Conservation (phyloP, 2,329 filamentous ascomycete genomes). For the Fusarium liriodendri region DNA sequence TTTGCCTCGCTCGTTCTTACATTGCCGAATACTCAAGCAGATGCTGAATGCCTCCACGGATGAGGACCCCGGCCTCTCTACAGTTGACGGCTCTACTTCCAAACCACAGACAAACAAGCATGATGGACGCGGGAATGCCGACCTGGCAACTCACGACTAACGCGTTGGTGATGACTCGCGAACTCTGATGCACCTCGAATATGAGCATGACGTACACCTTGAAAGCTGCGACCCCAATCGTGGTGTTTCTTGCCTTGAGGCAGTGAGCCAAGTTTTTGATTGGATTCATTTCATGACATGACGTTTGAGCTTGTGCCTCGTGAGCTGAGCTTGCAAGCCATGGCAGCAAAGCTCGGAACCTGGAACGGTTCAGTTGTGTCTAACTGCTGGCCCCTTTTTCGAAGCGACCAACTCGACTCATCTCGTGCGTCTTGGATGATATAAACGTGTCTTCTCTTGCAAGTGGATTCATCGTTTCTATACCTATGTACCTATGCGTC, state of each 20-base stretch:
- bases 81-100: slow-evolving; percentile 15
- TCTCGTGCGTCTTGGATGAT: slow-evolving; percentile 36
- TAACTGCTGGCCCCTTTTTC: slow-evolving; percentile 5
- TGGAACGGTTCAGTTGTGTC: slow-evolving; percentile 21
- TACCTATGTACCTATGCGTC: slow-evolving; percentile 25
- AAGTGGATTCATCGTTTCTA: slow-evolving; percentile 37
- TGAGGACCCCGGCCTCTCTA: slow-evolving; percentile 11
- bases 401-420: slow-evolving; percentile 13
- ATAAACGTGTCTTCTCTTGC: slow-evolving; percentile 30
- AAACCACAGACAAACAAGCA: slow-evolving; percentile 14
- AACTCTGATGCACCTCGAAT: slow-evolving; percentile 40
- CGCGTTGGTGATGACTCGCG: slow-evolving; percentile 42
- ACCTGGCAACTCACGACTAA: slow-evolving; percentile 42
- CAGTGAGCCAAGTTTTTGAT: slow-evolving; percentile 33
- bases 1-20: slow-evolving; percentile 26
- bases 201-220: slow-evolving; percentile 42
- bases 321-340: slow-evolving; percentile 9
- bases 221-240: slow-evolving; percentile 34
- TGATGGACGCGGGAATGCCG: slow-evolving; percentile 22
- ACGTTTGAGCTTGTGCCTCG: slow-evolving; percentile 4
- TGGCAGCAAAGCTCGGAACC: slow-evolving; percentile 1
- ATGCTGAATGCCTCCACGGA: slow-evolving; percentile 33
- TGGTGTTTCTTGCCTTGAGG: slow-evolving; percentile 12
- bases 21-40: slow-evolving; percentile 34
- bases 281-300: slow-evolving; percentile 33